Evolutionary conservation across 2,329 filamentous ascomycete genomes (phyloP).

Genomic region (Aspergillus unguis): DNA sequence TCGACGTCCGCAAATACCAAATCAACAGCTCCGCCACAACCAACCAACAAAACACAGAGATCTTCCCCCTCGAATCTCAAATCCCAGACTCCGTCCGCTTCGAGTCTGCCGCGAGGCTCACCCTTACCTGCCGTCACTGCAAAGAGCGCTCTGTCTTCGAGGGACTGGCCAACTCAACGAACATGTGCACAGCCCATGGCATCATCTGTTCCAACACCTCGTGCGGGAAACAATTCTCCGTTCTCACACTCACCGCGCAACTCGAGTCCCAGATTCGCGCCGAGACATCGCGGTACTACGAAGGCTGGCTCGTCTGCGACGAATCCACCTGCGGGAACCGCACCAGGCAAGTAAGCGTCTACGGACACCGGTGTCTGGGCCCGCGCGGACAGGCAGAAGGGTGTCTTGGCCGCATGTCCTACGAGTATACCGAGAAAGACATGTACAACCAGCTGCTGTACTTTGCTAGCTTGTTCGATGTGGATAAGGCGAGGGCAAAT

Average conservation of each 20-base stretch:
- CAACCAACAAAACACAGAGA: constrained; percentile 60
- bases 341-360: constrained; percentile 89
- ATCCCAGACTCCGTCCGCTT: constrained; percentile 90
- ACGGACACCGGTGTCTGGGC: constrained; percentile 84
- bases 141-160: constrained; percentile 70
- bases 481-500: constrained; percentile 69
- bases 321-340: constrained; percentile 81
- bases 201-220: constrained; percentile 63
- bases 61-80: constrained; percentile 89
- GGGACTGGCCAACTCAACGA: constrained; percentile 61
- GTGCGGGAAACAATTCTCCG: constrained; percentile 65
- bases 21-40: constrained; percentile 58
- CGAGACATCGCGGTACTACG: constrained; percentile 81
- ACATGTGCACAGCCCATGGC: constrained; percentile 68
- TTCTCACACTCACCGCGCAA: constrained; percentile 76
- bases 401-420: constrained; percentile 82
- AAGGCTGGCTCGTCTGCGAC: constrained; percentile 86
- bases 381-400: constrained; percentile 79
- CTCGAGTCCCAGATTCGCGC: constrained; percentile 78
- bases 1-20: constrained; percentile 84
- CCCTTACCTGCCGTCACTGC: constrained; percentile 78
- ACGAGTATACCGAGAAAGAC: constrained; percentile 81
- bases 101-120: constrained; percentile 71
- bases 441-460: constrained; percentile 95
- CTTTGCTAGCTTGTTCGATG: constrained; percentile 79